Percentiles rank a stretch among this genome's conserved stretches.
These are phyloP conservation scores for Samsoniella hepiali DNA, from an alignment of 2,329 filamentous ascomycete genomes.

Conservation along the genomic window DNA sequence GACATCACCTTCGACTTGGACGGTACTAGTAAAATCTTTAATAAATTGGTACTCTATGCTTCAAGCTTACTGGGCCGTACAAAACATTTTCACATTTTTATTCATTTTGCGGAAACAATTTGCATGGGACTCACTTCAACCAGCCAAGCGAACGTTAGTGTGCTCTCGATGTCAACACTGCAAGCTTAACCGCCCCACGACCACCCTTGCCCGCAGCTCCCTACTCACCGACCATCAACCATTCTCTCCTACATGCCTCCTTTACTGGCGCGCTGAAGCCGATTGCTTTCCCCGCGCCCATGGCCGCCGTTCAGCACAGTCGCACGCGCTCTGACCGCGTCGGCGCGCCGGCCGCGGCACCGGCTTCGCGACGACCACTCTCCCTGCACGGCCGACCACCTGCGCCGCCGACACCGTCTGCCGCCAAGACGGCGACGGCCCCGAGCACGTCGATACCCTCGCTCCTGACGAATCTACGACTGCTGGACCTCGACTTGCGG, in stretches of 20 bases:
- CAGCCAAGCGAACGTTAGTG: not conserved
- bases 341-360: conserved; percentile 5
- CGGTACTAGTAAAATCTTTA: no score
- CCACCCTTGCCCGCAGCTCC: conserved; percentile 3
- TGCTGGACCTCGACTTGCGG: conserved; percentile 73
- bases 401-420: not conserved
- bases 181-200: conserved; percentile 1
- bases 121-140: no score
- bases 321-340: conserved; percentile 13
- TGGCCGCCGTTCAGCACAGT: conserved; percentile 15
- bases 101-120: no score
- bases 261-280: not conserved
- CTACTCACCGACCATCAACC: conserved; percentile 8
- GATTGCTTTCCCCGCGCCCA: not conserved
- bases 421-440: not conserved
- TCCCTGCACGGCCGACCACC: conserved; percentile 10
- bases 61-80: no score
- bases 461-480: conserved; percentile 81
- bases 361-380: conserved; percentile 9
- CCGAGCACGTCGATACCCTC: not conserved
- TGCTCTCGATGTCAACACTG: not conserved
- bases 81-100: no score
- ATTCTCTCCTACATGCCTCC: not conserved
- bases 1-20: no score
- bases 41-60: no score